Evolutionary conservation across 2,329 filamentous ascomycete species (phyloP), one percentile per base, ranked within the genome.

Genomic region (Aspergillus sp.): DNA sequence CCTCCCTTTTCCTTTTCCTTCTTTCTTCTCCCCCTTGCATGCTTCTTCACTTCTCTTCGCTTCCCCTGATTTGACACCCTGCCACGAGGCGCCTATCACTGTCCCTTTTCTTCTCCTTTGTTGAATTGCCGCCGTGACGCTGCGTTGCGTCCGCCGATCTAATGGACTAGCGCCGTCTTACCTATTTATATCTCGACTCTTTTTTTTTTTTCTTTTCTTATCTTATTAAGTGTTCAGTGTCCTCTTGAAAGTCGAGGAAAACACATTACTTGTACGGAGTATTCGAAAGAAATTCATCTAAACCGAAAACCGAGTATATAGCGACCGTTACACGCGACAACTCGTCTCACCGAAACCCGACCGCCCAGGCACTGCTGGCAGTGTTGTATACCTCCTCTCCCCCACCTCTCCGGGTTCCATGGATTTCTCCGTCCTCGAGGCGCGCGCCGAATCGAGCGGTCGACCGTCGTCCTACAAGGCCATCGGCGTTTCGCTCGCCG

Each of bases 401-500:
- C 36, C 36, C 36, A 42, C 36, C 36, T 42, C 36, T 16, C 32
- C 32, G 24, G 31, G 31, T 32, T 31, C 53, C n/a, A 58, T 61
- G 56, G 56, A 61, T 46, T 49, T 52, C 20, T 31, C 49, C 45
- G 26, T 73, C 14, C 72, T 85, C 49, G 73, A 80, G 63, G 76
- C 77, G 26, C 80, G 83, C 62, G 75, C 76, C 42, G 79, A 78
- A 29, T 56, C 57, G 22, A 26, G 31, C 45, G 50, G 57, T 26
- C 80, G 85, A 22, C 86, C 86, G 1, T 75, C 82, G 10, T 78
- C 80, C 36, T 98, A 90, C 84, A 98, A 97, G 74, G 86, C 88
- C 26, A 85, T 98, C 65, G 95, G 95, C 57, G 91, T 99, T 63
- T 83, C 87, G 22, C 82, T 99, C 39, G 95, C 95, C 16, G 84